Evolutionary conservation across 1,284 basidiomycete species (phyloP).

Genomic region (Microbotryum silenes-acaulis): DNA sequence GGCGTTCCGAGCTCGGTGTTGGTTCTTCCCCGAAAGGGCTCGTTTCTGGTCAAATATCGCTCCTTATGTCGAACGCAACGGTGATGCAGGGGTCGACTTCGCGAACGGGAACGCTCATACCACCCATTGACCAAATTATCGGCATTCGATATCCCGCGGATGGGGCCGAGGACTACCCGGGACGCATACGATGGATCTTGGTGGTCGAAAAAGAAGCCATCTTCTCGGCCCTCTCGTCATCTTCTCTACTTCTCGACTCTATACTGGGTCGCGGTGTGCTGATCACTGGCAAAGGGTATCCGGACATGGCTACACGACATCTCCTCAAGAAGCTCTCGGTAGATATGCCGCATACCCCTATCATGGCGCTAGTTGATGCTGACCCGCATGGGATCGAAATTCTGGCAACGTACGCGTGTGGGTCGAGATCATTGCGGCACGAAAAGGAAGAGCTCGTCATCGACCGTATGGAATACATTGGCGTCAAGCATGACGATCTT

Average conservation of each 20-base stretch:
- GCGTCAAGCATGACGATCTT: constrained; percentile 52
- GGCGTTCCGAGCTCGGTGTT: constrained; percentile 68
- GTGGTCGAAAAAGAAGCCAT: constrained; percentile 93
- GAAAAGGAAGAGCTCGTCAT: constrained; percentile 58
- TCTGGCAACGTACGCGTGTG: constrained; percentile 62
- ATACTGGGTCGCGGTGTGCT: constrained; percentile 56
- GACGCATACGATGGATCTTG: constrained; percentile 55
- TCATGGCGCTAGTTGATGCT: constrained; percentile 74
- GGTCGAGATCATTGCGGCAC: constrained; percentile 48
- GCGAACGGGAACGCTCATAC: too few relatives aligned
- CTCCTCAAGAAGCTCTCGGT: constrained; percentile 63
- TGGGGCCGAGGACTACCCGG: background rate
- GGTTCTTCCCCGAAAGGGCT: constrained; percentile 83
- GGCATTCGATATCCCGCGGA: too few relatives aligned
- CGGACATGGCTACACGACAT: constrained; percentile 78
- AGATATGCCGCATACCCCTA: constrained; percentile 57
- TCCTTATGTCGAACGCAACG: too few relatives aligned
- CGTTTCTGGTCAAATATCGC: constrained; percentile 50
- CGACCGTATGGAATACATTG: constrained; percentile 63
- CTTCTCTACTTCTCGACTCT: constrained; percentile 49
- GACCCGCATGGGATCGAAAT: constrained; percentile 88
- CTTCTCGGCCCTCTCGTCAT: constrained; percentile 67
- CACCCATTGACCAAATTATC: too few relatives aligned
- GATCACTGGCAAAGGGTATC: constrained; percentile 86
- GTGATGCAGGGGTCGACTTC: too few relatives aligned